These are phyloP conservation scores for Penicillium silybi DNA, from an alignment of 495 filamentous ascomycete species.

Conservation along the genomic window DNA sequence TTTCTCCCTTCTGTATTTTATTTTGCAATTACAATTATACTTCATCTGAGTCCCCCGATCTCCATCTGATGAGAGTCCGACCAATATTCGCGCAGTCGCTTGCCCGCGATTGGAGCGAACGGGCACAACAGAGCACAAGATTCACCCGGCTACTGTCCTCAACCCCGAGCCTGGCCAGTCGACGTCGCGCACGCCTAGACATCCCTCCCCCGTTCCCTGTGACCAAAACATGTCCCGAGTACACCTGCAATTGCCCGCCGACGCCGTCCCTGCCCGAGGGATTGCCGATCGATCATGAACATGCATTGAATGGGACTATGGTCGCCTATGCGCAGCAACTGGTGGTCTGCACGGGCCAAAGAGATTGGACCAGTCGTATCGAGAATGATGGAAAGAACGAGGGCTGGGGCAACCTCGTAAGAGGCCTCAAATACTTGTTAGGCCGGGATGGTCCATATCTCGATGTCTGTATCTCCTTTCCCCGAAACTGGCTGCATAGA, in stretches of 20 bases:
- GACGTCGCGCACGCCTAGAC: constrained; percentile 29
- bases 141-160: constrained; percentile 23
- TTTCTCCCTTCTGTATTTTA: not conserved
- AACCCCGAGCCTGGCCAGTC: constrained; percentile 15
- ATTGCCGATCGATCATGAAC: constrained; percentile 71
- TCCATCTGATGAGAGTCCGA: constrained; percentile 2
- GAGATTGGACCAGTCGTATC: constrained; percentile 74
- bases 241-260: constrained; percentile 68
- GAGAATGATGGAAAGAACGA: constrained; percentile 53
- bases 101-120: constrained; percentile 17
- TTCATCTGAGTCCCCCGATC: not conserved
- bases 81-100: constrained; percentile 11
- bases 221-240: constrained; percentile 61
- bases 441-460: constrained; percentile 62
- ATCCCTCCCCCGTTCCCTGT: constrained; percentile 44
- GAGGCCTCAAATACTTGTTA: constrained; percentile 63
- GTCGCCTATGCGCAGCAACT: constrained; percentile 77
- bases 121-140: constrained; percentile 1
- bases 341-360: constrained; percentile 71
- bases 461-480: constrained; percentile 55
- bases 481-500: not conserved
- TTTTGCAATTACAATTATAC: not conserved
- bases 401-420: constrained; percentile 57
- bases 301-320: constrained; percentile 69
- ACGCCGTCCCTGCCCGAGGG: constrained; percentile 61